Percentiles rank a stretch among this genome's conserved stretches.
Evolutionary conservation across 164 flowering plant genomes (phyloP).

Genomic region (Vitis labrusca): DNA sequence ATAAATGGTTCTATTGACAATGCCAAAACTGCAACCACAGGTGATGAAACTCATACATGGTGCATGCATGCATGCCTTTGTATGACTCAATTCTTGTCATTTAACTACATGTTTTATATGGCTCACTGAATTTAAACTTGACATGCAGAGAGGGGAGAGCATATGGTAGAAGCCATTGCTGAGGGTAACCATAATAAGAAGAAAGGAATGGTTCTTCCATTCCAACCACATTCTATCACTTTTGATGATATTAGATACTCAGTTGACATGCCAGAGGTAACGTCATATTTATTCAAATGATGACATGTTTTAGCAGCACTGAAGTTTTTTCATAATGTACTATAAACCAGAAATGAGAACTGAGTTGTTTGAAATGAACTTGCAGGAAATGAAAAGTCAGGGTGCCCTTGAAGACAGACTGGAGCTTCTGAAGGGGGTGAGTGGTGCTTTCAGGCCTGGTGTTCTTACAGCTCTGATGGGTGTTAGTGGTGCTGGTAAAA

Average conservation of each 20-base stretch:
- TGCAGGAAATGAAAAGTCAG: conserved; percentile 62
- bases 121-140: background rate
- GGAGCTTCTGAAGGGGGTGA: conserved; percentile 56
- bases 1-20: too few species aligned
- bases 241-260: conserved; percentile 47
- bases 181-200: conserved; percentile 15
- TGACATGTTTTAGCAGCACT: background rate
- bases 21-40: background rate
- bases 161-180: background rate
- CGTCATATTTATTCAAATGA: too few species aligned
- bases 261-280: conserved; percentile 64
- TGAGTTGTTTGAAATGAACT: background rate
- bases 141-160: conserved; percentile 6
- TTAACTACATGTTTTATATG: background rate
- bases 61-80: too few species aligned
- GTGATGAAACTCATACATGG: background rate
- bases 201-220: conserved; percentile 62
- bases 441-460: conserved; percentile 74
- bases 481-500: conserved; percentile 76
- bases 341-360: background rate
- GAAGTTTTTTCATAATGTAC: background rate
- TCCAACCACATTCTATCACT: conserved; percentile 43
- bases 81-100: too few species aligned
- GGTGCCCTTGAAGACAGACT: conserved; percentile 51
- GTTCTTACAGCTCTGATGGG: conserved; percentile 78